A percentile compares a stretch with the other conserved stretches of the same genome.
phyloP scores from a whole-genome alignment of 2,329 filamentous ascomycete genomes.

The Tolypocladium sp. region DNA sequence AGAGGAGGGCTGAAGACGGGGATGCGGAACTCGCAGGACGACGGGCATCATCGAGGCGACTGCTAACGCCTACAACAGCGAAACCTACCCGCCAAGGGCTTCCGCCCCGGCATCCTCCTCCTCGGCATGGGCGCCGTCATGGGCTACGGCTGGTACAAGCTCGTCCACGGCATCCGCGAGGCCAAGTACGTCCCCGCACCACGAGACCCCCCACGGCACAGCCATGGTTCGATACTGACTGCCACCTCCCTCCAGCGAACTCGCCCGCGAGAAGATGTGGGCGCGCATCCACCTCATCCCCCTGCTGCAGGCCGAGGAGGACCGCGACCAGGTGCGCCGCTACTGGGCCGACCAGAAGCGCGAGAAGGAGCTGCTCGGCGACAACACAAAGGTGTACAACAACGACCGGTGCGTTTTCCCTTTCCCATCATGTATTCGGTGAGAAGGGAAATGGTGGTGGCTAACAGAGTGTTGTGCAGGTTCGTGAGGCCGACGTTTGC shows the following conservation, averaged over 20 bases:
- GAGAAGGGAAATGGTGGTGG: too few relatives aligned
- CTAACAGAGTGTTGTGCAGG: constrained; percentile 30
- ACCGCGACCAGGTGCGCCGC: constrained; percentile 85
- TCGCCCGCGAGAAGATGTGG: constrained; percentile 97
- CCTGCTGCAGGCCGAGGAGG: constrained; percentile 89
- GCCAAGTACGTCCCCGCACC: constrained; percentile 63
- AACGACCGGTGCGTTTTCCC: constrained; percentile 66
- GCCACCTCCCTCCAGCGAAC: constrained; percentile 60
- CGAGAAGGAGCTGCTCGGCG: constrained; percentile 83
- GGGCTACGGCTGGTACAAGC: constrained; percentile 84
- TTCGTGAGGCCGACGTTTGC: constrained; percentile 77
- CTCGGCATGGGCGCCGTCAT: constrained; percentile 69
- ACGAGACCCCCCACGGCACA: background rate
- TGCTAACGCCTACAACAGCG: constrained; percentile 43
- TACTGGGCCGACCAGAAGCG: constrained; percentile 78
- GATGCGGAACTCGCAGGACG: too few relatives aligned
- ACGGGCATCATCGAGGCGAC: too few relatives aligned
- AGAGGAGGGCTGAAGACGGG: too few relatives aligned
- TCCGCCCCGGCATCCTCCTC: constrained; percentile 74
- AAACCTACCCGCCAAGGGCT: constrained; percentile 85
- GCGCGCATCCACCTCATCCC: constrained; percentile 90
- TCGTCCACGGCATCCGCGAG: constrained; percentile 76
- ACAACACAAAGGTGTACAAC: constrained; percentile 79
- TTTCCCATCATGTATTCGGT: too few relatives aligned
- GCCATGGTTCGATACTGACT: too few relatives aligned